A percentile compares a stretch with the other conserved stretches of the same genome.
phyloP scores from a whole-genome alignment of 106 monocot genomes.

The Apostasia shenzhenica region DNA sequence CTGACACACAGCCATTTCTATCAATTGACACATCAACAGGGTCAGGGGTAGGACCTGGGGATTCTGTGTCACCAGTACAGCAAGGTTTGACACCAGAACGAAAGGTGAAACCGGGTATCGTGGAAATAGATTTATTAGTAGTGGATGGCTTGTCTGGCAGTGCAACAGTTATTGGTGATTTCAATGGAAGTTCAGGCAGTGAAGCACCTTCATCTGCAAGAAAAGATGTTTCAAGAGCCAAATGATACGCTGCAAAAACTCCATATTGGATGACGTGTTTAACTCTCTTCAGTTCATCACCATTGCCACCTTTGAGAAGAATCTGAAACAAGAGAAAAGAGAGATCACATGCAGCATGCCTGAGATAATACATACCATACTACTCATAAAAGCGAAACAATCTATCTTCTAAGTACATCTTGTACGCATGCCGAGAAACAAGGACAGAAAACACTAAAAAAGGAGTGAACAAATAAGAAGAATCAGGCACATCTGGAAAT shows the following conservation, averaged over 20 bases:
- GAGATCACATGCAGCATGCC: neutral
- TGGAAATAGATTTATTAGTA: slow-evolving; percentile 54
- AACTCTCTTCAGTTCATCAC: slow-evolving; percentile 81
- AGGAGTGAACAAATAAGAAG: too few species aligned
- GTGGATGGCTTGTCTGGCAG: slow-evolving; percentile 54
- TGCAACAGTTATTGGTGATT: slow-evolving; percentile 62
- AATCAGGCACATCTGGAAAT: too few species aligned
- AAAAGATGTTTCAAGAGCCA: slow-evolving; percentile 91
- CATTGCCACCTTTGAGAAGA: slow-evolving; percentile 70
- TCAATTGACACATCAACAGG: slow-evolving; percentile 6
- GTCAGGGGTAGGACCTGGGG: neutral
- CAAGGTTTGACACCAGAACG: slow-evolving; percentile 12
- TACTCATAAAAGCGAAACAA: too few species aligned
- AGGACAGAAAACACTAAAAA: too few species aligned
- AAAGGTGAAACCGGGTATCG: slow-evolving; percentile 34
- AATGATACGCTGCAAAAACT: slow-evolving; percentile 89
- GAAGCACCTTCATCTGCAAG: slow-evolving; percentile 96
- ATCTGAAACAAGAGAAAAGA: slow-evolving; percentile 29
- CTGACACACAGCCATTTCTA: slow-evolving; percentile 3
- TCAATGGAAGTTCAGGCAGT: slow-evolving; percentile 74
- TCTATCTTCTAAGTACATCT: too few species aligned
- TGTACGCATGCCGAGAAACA: too few species aligned
- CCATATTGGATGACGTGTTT: slow-evolving; percentile 90
- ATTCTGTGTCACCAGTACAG: neutral
- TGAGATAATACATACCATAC: neutral